Percentiles rank a stretch among this genome's conserved stretches.
Evolutionary conservation across 108 stramenopile genomes (phyloP).

Genomic region (Ochromonas danica): DNA sequence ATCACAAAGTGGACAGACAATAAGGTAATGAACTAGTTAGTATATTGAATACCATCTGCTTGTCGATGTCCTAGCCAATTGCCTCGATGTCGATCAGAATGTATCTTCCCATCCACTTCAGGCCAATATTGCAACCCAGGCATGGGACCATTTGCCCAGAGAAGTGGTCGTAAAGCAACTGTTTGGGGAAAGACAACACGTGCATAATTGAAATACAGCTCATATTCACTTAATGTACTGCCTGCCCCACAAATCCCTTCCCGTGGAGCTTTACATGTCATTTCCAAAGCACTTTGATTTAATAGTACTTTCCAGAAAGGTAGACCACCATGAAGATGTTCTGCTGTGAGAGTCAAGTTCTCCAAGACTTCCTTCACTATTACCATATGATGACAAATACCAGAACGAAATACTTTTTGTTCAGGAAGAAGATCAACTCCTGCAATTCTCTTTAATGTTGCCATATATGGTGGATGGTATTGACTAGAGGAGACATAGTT

Average conservation of each 20-base stretch:
- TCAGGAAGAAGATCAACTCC: background rate
- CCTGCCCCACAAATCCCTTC: background rate
- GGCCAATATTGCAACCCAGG: background rate
- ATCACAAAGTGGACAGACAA: background rate
- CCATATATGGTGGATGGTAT: constrained; percentile 3
- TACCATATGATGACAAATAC: constrained; percentile 28
- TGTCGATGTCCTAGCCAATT: constrained; percentile 3
- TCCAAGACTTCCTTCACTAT: background rate
- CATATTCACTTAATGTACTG: background rate
- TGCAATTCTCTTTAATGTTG: background rate
- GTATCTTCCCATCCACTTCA: background rate
- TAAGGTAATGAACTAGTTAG: background rate
- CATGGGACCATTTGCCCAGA: constrained; percentile 7
- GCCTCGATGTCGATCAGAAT: background rate
- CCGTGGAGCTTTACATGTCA: background rate
- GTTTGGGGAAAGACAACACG: background rate
- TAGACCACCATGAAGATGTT: background rate
- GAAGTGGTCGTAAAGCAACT: background rate
- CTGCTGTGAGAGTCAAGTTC: background rate
- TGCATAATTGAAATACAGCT: constrained; percentile 24
- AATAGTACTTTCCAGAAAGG: constrained; percentile 27
- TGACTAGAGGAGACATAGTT: background rate
- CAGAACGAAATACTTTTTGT: constrained; percentile 7
- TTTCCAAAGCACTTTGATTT: background rate
- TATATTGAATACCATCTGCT: background rate